Percentiles rank a stretch among this genome's conserved stretches.
These are phyloP conservation scores for Omphalotus guepiniiformis DNA, from an alignment of 768 basidiomycete genomes.

Conservation along the genomic window DNA sequence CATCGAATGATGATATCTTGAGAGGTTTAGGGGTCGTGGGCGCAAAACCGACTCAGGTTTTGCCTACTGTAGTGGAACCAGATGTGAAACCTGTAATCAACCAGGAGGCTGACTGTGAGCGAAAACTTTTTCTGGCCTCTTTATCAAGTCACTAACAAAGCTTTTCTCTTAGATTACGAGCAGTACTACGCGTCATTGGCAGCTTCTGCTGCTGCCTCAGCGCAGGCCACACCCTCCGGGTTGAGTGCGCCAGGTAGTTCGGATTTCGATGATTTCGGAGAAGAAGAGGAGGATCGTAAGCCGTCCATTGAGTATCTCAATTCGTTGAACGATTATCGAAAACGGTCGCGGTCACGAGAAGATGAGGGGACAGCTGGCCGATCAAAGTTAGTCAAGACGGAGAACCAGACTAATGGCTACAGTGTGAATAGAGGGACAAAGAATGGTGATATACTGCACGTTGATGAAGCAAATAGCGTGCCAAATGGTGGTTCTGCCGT, in stretches of 20 bases:
- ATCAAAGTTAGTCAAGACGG: conserved; percentile 40
- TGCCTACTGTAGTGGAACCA: conserved; percentile 12
- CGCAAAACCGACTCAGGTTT: conserved; percentile 23
- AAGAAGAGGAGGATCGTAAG: conserved; percentile 68
- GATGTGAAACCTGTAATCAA: conserved; percentile 49
- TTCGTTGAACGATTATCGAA: conserved; percentile 67
- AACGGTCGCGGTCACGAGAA: conserved; percentile 66
- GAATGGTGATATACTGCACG: conserved; percentile 1
- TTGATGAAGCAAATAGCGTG: conserved; percentile 7
- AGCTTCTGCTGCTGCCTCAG: conserved; percentile 55
- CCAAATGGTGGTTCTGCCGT: conserved; percentile 15
- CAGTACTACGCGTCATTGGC: conserved; percentile 79
- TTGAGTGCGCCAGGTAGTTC: conserved; percentile 40
- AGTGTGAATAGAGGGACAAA: conserved; percentile 7
- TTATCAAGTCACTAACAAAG: conserved; percentile 1
- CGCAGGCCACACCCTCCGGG: conserved; percentile 58
- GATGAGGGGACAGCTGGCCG: conserved; percentile 39
- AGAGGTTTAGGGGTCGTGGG: conserved; percentile 62
- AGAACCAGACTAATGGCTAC: conserved; percentile 17
- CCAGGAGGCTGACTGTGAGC: conserved; percentile 65
- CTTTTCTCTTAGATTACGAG: conserved; percentile 55
- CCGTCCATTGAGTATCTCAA: conserved; percentile 64
- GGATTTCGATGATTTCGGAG: conserved; percentile 46
- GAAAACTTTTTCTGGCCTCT: neutral
- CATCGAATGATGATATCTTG: conserved; percentile 69